Evolutionary conservation across 768 basidiomycete species (phyloP), one percentile per base, ranked within the genome.

Genomic region (Daedaleopsis sinensis): DNA sequence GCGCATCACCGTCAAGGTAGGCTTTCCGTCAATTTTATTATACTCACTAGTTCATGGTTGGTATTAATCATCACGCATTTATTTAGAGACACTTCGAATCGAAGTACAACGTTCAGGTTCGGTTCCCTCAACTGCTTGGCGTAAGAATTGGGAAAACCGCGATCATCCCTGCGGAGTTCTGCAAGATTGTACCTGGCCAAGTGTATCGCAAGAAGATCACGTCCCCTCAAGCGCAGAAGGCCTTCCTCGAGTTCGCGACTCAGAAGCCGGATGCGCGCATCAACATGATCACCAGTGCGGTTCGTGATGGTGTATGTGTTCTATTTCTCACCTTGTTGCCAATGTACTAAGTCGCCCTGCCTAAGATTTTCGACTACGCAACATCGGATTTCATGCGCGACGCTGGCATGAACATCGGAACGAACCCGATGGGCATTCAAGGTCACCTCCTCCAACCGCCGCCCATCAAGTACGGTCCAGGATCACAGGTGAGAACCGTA

Each of bases 81-180:
- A 5, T 23, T 18, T 19, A 87, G 85, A 73, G 38, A 7, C 58
- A 68, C 47, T 68, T 61, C 46, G 37, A 55, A 24, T n/a, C 52
- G 4, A 57, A 61, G 32, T 61, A 68, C 44, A 64, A 64, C 52
- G 39, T 32, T 0, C 42, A 10, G 12, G 52, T 68, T 1, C 48
- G 51, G 15, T 50, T 49, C 64, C 67, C 1, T 23, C 18, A 0
- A 44, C 50, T 3, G 52, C n/a, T 65, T 42, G 67, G 67, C 4
- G 60, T 68, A 1, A 50, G 59, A 9, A 49, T 62, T n/a, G 64
- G 64, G 18, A 42, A 36, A n/a, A 51, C 49, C 9, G 55, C 64
- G 1, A 71, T 86, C 21, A 65, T 79, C 5, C 86, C 86, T 0
- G 75, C 80, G 0, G 85, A 88, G 59, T 59, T 83, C 0, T 85